These are phyloP conservation scores for Cucurbita ficifolia DNA, from an alignment of 306 rosid species.

Conservation along the genomic window DNA sequence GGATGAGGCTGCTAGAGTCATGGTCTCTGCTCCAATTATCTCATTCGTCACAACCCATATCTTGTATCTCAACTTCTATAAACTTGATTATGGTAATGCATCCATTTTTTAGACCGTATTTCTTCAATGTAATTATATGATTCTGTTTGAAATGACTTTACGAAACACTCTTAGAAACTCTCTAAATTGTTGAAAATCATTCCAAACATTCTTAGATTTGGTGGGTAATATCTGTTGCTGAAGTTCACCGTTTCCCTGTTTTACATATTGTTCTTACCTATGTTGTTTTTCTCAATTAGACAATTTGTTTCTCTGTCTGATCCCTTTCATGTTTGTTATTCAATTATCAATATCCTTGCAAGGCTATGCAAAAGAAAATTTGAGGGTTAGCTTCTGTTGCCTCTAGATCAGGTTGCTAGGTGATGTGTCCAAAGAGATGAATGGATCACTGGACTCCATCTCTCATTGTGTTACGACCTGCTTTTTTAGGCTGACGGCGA, in stretches of 20 bases:
- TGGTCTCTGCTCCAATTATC: constrained; percentile 81
- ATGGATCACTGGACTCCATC: neutral
- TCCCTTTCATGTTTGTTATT: neutral
- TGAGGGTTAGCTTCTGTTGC: neutral
- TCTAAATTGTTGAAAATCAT: neutral
- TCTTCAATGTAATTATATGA: neutral
- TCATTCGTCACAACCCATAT: constrained; percentile 86
- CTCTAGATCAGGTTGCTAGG: neutral
- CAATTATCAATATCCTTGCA: neutral
- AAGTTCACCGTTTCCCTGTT: neutral
- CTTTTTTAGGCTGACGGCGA: too few species aligned
- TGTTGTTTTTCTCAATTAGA: neutral
- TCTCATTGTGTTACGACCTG: neutral
- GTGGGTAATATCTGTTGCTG: neutral
- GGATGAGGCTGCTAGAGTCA: constrained; percentile 82
- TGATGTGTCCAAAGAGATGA: neutral
- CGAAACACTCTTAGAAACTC: too few species aligned
- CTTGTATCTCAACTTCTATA: constrained; percentile 73
- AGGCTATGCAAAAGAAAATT: neutral
- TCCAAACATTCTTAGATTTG: neutral
- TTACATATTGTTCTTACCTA: neutral
- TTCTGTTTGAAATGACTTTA: too few species aligned
- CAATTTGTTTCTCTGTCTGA: neutral
- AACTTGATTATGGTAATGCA: constrained; percentile 56
- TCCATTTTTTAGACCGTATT: neutral